Evolutionary conservation across 176 grass and related monocot genomes (phyloP), one percentile per base, ranked within the genome.

Genomic region (Aegilops speltoides): DNA sequence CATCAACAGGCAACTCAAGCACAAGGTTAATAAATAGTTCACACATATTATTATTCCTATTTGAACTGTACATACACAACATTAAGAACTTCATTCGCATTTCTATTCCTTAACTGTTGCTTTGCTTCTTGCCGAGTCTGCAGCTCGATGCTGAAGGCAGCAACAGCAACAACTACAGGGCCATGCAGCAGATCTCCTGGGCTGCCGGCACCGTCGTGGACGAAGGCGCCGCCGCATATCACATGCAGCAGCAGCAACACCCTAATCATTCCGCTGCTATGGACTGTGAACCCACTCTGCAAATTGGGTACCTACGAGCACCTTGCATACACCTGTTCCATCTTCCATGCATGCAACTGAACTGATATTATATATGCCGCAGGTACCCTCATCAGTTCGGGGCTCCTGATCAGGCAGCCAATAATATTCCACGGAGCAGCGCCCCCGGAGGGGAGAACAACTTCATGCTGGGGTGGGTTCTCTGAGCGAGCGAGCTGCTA

Each of bases 391-490:
- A 93, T 14, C 96, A 92, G 62, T 92, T 95, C 91, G 79, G 82
- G 70, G 78, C 82, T 61, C 56, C 86, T 56, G 91, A 95, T 3
- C 75, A 78, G 59, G 84, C 81, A 54, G 65, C 62, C 60, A 67
- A 82, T 71, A 67, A 82, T 76, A 89, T 90, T 66, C 74, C 83
- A 32, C 88, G 89, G 43, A 89, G 84, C 86, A 89, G 82, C 84
- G 81, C 57, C 10, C 72, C 61, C 15, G 90, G 86, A 79, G 89
- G 73, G 40, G 96, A 98, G 81, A 94, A 90, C 76, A 93, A 87
- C 78, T 98, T 93, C 87, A 98, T 98, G 96, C 86, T 92, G 19
- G 91, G 91, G 37, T 98, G 96, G 96, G 91, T 92, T 79, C 93
- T 95, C 41, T 95, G 81, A 98, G 23, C 52, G 73, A 1, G 4